Base-by-base conservation (phyloP, 371 early-diverging fungal species). In the Mortierella sp. region DNA sequence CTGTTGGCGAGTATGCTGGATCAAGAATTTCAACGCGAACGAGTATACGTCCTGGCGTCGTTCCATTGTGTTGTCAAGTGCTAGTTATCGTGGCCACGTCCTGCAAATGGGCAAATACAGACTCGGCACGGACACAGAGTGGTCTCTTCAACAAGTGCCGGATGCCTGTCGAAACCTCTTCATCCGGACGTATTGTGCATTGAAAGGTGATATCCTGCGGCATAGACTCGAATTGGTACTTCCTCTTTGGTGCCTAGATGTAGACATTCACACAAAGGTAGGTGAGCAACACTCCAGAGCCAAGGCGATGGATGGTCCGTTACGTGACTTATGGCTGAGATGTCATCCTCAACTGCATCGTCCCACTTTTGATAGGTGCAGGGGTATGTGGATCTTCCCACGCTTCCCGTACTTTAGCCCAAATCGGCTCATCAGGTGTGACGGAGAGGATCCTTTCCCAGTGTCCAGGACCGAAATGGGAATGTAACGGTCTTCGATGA, bases 121-220 rank as follows among this genome's bases (percentile, higher is more conserved):
- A 95, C 64, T 93, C 92, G 19, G 99, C 98, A 82, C 99, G 99
- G 19, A 99, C 93, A 79, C 97, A 98, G 81, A 99, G 99, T 1
- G 99, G 99, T 74, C 94, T 91, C 80, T 99, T 99, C 21, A 99
- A 89, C 82, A 99, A 90, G 86, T 99, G 99, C 79, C 95, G 96
- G 9, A 95, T 86, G 29, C 90, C 87, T 13, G 88, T 92, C 0
- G 96, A 91, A 10, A 99, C 99, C 48, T 98, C 93, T 43, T 87
- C 89, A 86, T 99, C 99, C n/a, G 97, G 91, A 37, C 98, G 95
- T 70, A 97, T 98, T 8, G 89, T 81, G 63, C 90, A 92, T 73
- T 95, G 95, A 64, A 98, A 91, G 56, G 91, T 82, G 60, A 96
- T 89, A 50, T 96, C 96, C 19, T 89, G 84, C 24, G 79, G 62